A percentile compares a stretch with the other conserved stretches of the same genome.
Evolutionary conservation across 2,329 filamentous ascomycete genomes (phyloP).

Genomic region (Aphanocladium album): DNA sequence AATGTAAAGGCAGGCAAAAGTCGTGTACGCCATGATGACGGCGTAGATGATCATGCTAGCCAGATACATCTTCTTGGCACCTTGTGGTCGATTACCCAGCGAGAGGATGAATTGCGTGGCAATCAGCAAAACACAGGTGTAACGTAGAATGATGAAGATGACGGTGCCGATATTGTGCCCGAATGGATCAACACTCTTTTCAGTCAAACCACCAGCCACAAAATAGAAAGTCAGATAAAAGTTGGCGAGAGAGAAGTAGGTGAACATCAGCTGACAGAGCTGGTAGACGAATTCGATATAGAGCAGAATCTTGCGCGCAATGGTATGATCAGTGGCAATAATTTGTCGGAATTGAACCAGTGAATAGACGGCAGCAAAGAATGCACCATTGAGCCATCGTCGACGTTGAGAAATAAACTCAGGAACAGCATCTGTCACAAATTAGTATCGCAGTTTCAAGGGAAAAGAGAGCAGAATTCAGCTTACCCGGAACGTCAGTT

Average conservation of each 20-base stretch:
- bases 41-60: slow-evolving; percentile 83
- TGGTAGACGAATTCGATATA: slow-evolving; percentile 97
- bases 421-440: slow-evolving; percentile 68
- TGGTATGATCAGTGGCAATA: slow-evolving; percentile 85
- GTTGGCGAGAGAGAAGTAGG: slow-evolving; percentile 96
- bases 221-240: slow-evolving; percentile 99
- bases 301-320: slow-evolving; percentile 82
- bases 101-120: slow-evolving; percentile 94
- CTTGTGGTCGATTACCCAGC: slow-evolving; percentile 93
- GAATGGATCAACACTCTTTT: slow-evolving; percentile 79
- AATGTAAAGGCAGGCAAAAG: slow-evolving; percentile 84
- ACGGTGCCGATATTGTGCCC: slow-evolving; percentile 77
- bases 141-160: slow-evolving; percentile 83
- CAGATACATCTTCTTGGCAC: slow-evolving; percentile 85
- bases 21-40: slow-evolving; percentile 94
- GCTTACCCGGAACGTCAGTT: slow-evolving; percentile 90
- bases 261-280: slow-evolving; percentile 86
- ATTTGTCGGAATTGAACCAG: slow-evolving; percentile 92
- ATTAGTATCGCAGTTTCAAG: background rate
- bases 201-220: slow-evolving; percentile 82
- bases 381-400: slow-evolving; percentile 96
- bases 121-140: slow-evolving; percentile 81
- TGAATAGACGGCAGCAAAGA: slow-evolving; percentile 97
- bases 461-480: background rate
- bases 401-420: slow-evolving; percentile 96